These are phyloP conservation scores for Vigna unguiculata DNA, from an alignment of 306 rosid species.

Conservation along the genomic window DNA sequence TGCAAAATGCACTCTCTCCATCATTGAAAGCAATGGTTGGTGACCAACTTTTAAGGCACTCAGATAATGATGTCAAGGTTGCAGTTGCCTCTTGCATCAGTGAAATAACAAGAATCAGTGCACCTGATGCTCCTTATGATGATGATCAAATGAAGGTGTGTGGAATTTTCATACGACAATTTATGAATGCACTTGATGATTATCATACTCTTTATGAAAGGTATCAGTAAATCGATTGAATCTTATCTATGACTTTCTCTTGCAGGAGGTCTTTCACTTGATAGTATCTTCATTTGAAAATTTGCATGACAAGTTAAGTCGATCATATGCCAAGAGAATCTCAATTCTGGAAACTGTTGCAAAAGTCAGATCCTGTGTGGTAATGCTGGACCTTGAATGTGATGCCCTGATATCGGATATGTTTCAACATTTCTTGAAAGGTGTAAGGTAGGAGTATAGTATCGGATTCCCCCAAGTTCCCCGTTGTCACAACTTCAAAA, in stretches of 20 bases:
- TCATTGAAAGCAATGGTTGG: slow-evolving; percentile 73
- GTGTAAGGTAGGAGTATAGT: slow-evolving; percentile 64
- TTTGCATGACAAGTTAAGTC: slow-evolving; percentile 70
- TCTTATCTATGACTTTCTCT: background rate
- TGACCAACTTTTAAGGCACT: slow-evolving; percentile 66
- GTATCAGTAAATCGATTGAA: background rate
- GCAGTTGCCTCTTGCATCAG: slow-evolving; percentile 91
- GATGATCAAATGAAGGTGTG: slow-evolving; percentile 94
- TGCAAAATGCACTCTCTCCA: slow-evolving; percentile 82
- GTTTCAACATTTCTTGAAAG: slow-evolving; percentile 87
- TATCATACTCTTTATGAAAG: background rate
- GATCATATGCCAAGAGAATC: slow-evolving; percentile 68
- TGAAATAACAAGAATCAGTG: slow-evolving; percentile 93
- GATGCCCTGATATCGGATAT: slow-evolving; percentile 82
- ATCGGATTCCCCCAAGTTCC: background rate
- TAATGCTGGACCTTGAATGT: slow-evolving; percentile 95
- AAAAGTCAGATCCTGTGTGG: slow-evolving; percentile 90
- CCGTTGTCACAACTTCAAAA: background rate
- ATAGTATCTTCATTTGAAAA: slow-evolving; percentile 92
- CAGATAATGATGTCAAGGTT: slow-evolving; percentile 79
- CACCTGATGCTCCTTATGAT: slow-evolving; percentile 95
- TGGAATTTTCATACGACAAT: slow-evolving; percentile 1
- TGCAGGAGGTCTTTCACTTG: slow-evolving; percentile 86
- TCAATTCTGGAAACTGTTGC: slow-evolving; percentile 93
- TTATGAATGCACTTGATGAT: background rate